Percentiles rank a stretch among this genome's conserved stretches.
Evolutionary conservation across 495 filamentous ascomycete species (phyloP).

Genomic region (Parathielavia appendiculata): DNA sequence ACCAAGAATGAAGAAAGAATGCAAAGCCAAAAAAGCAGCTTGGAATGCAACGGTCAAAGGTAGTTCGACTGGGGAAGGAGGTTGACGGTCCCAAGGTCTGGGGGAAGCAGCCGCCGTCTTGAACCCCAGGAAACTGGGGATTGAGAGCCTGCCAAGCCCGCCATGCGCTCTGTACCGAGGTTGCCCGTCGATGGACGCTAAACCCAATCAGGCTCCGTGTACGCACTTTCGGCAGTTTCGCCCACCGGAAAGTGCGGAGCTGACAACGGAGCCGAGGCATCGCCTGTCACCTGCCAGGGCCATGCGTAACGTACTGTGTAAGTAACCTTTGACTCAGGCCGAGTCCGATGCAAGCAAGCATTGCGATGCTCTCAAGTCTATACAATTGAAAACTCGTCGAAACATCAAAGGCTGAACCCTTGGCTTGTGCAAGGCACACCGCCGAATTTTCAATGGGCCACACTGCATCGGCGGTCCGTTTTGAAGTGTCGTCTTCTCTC

Average conservation of each 20-base stretch:
- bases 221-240: too few species aligned
- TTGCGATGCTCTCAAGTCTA: neutral
- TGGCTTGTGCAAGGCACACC: too few species aligned
- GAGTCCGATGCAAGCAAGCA: neutral
- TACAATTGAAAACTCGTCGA: too few species aligned
- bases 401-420: too few species aligned
- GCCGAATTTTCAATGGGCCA: too few species aligned
- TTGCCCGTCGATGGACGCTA: constrained; percentile 16
- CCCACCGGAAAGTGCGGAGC: constrained; percentile 3
- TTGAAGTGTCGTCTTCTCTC: too few species aligned
- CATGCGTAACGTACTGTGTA: neutral
- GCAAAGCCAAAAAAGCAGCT: neutral
- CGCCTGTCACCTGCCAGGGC: neutral
- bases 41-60: constrained; percentile 1
- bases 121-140: constrained; percentile 9
- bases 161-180: constrained; percentile 18
- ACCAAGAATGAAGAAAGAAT: constrained; percentile 20
- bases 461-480: too few species aligned
- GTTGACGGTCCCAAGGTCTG: constrained; percentile 2
- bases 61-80: neutral
- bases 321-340: neutral
- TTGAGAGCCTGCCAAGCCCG: constrained; percentile 9
- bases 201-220: neutral
- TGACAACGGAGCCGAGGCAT: constrained; percentile 14
- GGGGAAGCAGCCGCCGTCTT: constrained; percentile 11